These are phyloP conservation scores for Yarrowia sp. DNA, from an alignment of 805 yeast species.

Conservation along the genomic window DNA sequence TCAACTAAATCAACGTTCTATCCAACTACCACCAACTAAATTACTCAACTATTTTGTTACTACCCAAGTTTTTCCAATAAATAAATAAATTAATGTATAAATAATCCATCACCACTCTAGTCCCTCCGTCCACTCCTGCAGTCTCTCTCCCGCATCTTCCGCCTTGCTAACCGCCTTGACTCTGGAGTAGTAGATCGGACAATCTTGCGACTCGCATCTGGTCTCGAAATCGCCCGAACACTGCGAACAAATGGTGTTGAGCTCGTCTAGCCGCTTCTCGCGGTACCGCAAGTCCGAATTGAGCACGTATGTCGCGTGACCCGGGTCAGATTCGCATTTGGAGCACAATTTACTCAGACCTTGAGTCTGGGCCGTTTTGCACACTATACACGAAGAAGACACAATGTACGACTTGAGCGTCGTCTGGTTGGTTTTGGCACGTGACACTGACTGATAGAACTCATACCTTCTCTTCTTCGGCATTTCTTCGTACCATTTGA, in stretches of 20 bases:
- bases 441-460: neutral
- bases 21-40: too few relatives aligned
- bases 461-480: slow-evolving; percentile 54
- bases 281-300: slow-evolving; percentile 40
- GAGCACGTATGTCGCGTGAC: slow-evolving; percentile 40
- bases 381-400: slow-evolving; percentile 7
- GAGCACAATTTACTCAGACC: slow-evolving; percentile 41
- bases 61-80: too few relatives aligned
- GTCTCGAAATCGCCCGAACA: slow-evolving; percentile 49
- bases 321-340: slow-evolving; percentile 39
- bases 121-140: slow-evolving; percentile 14
- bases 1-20: too few relatives aligned
- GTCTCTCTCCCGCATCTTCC: slow-evolving; percentile 25
- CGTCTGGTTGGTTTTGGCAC: slow-evolving; percentile 34
- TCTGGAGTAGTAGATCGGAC: slow-evolving; percentile 65
- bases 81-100: too few relatives aligned
- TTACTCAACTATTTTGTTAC: too few relatives aligned
- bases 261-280: slow-evolving; percentile 42
- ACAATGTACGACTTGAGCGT: slow-evolving; percentile 31
- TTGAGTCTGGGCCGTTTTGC: slow-evolving; percentile 11
- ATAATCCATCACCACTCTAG: neutral
- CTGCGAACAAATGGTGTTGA: slow-evolving; percentile 47
- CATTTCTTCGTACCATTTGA: slow-evolving; percentile 75
- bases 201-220: slow-evolving; percentile 67
- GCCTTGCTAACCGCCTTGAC: slow-evolving; percentile 53